These are phyloP conservation scores for Collybia mongolica DNA, from an alignment of 768 basidiomycete genomes.

Conservation along the genomic window DNA sequence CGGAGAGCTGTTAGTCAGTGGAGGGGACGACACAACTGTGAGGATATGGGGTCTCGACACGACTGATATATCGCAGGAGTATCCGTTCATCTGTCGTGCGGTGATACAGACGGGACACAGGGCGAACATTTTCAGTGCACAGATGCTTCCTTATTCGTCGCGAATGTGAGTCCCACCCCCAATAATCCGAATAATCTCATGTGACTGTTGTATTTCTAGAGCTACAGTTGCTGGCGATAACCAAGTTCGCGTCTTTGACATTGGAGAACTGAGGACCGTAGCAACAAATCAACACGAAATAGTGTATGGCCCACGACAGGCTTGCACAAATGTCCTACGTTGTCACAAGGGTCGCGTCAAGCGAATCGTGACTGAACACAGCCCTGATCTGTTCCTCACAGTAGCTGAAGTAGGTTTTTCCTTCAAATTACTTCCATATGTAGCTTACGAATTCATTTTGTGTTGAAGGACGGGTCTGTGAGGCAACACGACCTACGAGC, in stretches of 20 bases:
- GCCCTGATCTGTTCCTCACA: slow-evolving; percentile 72
- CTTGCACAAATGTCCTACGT: slow-evolving; percentile 51
- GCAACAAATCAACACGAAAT: slow-evolving; percentile 41
- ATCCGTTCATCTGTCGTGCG: slow-evolving; percentile 63
- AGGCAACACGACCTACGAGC: slow-evolving; percentile 84
- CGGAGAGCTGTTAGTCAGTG: slow-evolving; percentile 65
- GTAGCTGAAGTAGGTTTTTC: slow-evolving; percentile 64
- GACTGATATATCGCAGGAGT: slow-evolving; percentile 40
- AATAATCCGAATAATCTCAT: neutral
- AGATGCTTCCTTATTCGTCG: slow-evolving; percentile 78
- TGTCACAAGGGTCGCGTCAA: slow-evolving; percentile 80
- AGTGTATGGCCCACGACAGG: slow-evolving; percentile 42
- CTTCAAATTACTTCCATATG: neutral
- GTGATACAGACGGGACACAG: slow-evolving; percentile 80
- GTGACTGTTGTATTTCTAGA: slow-evolving; percentile 17
- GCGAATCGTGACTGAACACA: slow-evolving; percentile 76
- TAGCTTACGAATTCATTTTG: neutral
- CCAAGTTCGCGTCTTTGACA: slow-evolving; percentile 78
- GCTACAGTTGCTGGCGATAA: slow-evolving; percentile 74
- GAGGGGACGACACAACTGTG: slow-evolving; percentile 75
- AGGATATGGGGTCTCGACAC: slow-evolving; percentile 77
- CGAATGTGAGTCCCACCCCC: slow-evolving; percentile 54
- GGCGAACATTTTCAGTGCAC: slow-evolving; percentile 83
- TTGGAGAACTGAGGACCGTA: slow-evolving; percentile 40
- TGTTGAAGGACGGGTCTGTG: slow-evolving; percentile 73